Percentiles rank a stretch among this genome's conserved stretches.
Evolutionary conservation across 352 stramenopile species (phyloP).

Genomic region (Phytophthora lateralis): DNA sequence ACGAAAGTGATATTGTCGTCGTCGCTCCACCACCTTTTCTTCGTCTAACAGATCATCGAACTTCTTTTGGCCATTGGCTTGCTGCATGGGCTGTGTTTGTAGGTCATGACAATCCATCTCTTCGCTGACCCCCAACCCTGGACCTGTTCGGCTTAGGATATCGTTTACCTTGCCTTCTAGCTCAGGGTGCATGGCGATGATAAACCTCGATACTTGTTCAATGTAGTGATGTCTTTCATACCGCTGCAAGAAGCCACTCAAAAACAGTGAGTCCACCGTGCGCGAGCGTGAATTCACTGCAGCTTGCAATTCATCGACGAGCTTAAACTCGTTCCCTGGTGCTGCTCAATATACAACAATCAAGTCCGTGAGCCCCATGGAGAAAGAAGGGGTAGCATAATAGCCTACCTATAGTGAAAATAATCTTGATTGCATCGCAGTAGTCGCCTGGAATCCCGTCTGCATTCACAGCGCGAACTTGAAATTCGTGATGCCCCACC

Average conservation of each 20-base stretch:
- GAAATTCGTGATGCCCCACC: conserved; percentile 68
- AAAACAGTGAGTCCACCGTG: conserved; percentile 76
- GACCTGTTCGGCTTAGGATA: conserved; percentile 40
- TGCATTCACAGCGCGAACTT: conserved; percentile 63
- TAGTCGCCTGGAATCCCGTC: conserved; percentile 62
- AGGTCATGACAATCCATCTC: conserved; percentile 4
- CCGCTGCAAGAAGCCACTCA: conserved; percentile 84
- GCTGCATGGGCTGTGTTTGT: conserved; percentile 10
- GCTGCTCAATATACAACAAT: conserved; percentile 28
- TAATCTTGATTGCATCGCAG: conserved; percentile 47
- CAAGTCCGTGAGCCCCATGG: neutral
- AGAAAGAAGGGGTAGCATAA: neutral
- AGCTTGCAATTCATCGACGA: conserved; percentile 80
- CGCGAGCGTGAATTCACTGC: conserved; percentile 74
- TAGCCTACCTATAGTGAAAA: conserved; percentile 68
- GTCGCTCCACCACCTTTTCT: conserved; percentile 56
- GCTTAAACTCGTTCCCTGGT: conserved; percentile 64
- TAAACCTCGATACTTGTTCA: conserved; percentile 64
- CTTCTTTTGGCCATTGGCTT: conserved; percentile 17
- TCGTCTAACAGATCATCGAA: conserved; percentile 62
- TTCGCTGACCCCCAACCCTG: neutral
- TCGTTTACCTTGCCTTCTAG: conserved; percentile 52
- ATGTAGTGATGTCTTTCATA: conserved; percentile 81
- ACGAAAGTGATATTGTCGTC: conserved; percentile 80
- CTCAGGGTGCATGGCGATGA: conserved; percentile 57